Evolutionary conservation across 73 alveolate genomes (phyloP), one percentile per base, ranked within the genome.

Genomic region (Paramecium sonneborni): DNA sequence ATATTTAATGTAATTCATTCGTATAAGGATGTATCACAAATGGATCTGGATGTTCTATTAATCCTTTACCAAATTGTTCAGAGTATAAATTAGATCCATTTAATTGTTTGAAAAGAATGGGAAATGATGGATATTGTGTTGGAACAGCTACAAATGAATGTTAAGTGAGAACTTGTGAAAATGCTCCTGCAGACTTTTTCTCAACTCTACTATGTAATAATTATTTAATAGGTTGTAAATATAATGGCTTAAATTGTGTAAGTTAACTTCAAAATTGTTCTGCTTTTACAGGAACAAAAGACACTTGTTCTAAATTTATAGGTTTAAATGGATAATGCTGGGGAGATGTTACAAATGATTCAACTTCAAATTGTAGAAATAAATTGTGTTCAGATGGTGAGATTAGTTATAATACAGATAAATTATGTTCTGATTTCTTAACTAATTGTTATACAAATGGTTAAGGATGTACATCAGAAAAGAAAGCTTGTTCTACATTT

Each of bases 161-260:
- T 18, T 6, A 72, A 35, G 55, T 35, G 12, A 72, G 86, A 72
- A 72, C 86, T 72, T 72, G 86, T 72, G 86, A 72, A 34, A 72
- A 72, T 72, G 86, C 86, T 72, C 62, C 86, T 3, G 26, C 30
- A 11, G 84, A 62, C 7, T 62, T 62, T 26, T 62, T 30, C 44
- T 62, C 84, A 12, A 30, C 44, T 0, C 1, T 3, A 12, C 24
- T 26, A 72, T 72, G 86, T 21, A 72, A 72, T 15, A 10, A 12
- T n/a, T 72, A 72, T 72, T 15, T 35, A 72, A 7, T 62, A 28
- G 86, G 57, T 18, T 79, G 90, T 24, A 21, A 30, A 12, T 30
- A 4, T 44, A 44, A 39, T 43, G 90, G 90, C 1, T 11, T 26
- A 2, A 62, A 32, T 14, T 79, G 90, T 39, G 44, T 46, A 5